phyloP scores from a whole-genome alignment of 305 asterid genomes.

The Rubia balearica region DNA sequence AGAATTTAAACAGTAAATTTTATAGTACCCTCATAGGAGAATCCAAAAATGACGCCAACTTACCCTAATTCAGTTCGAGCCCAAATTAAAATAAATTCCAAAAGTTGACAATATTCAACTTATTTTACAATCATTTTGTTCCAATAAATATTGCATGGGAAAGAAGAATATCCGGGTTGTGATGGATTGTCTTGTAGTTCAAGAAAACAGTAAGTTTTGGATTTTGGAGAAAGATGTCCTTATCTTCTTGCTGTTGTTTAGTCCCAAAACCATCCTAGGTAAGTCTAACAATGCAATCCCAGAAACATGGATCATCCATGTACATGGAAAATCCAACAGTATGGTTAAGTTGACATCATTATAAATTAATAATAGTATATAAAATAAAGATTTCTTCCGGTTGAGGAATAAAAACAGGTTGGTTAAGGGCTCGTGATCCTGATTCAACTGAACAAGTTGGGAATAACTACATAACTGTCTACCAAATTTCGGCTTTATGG shows the following conservation, averaged over 20 bases:
- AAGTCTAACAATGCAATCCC: constrained; percentile 3
- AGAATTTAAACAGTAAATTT: too few species aligned
- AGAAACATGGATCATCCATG: neutral
- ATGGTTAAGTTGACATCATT: neutral
- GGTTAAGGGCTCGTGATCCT: neutral
- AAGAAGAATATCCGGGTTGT: constrained; percentile 34
- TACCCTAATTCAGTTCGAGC: too few species aligned
- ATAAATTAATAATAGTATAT: too few species aligned
- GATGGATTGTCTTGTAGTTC: constrained; percentile 71
- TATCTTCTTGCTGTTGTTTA: constrained; percentile 40
- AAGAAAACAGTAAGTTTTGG: constrained; percentile 46
- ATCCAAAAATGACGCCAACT: too few species aligned
- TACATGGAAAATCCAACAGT: neutral
- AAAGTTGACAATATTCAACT: too few species aligned
- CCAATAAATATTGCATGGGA: constrained; percentile 23
- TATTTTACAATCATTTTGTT: neutral
- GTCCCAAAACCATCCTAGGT: constrained; percentile 20
- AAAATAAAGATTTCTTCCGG: too few species aligned
- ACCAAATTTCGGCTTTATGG: neutral
- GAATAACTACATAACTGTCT: neutral
- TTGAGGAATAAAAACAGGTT: too few species aligned
- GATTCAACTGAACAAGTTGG: neutral
- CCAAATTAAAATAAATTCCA: too few species aligned
- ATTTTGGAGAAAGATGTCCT: constrained; percentile 56
- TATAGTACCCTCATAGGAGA: too few species aligned